Evolutionary conservation across 306 rosid genomes (phyloP).

Genomic region (Echinosophora koreensis): DNA sequence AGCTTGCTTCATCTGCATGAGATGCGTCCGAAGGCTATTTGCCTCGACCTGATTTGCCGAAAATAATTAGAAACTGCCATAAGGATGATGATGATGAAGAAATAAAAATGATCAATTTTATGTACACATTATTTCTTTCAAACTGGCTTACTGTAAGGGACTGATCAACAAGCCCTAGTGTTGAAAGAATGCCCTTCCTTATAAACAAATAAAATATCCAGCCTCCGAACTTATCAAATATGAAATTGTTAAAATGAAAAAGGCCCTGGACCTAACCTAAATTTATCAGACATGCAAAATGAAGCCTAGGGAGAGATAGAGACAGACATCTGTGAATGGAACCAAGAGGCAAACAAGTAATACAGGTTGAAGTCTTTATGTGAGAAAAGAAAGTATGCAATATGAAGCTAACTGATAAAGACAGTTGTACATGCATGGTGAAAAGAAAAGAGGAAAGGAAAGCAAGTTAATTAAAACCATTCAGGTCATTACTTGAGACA

Average conservation of each 20-base stretch:
- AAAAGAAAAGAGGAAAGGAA: too few relatives aligned
- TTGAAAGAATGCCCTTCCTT: neutral
- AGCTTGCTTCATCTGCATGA: conserved; percentile 74
- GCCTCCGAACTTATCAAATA: neutral
- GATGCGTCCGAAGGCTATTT: conserved; percentile 84
- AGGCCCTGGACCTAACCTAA: neutral
- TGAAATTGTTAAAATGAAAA: conserved; percentile 12
- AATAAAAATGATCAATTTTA: neutral
- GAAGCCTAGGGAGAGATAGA: neutral
- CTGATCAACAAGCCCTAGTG: neutral
- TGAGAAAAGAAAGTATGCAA: too few relatives aligned
- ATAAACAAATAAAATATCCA: neutral
- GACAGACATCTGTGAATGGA: neutral
- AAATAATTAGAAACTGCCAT: conserved; percentile 43
- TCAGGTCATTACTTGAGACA: neutral
- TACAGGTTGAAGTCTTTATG: too few relatives aligned
- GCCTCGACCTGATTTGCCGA: conserved; percentile 74
- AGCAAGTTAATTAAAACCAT: too few relatives aligned
- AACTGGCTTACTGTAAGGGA: conserved; percentile 7
- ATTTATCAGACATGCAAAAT: neutral
- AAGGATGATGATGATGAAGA: neutral
- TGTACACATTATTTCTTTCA: neutral
- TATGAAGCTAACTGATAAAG: too few relatives aligned
- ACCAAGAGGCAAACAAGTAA: neutral
- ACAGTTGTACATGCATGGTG: too few relatives aligned